Evolutionary conservation across 2,329 filamentous ascomycete genomes (phyloP).

Genomic region (Zasmidium cellare): DNA sequence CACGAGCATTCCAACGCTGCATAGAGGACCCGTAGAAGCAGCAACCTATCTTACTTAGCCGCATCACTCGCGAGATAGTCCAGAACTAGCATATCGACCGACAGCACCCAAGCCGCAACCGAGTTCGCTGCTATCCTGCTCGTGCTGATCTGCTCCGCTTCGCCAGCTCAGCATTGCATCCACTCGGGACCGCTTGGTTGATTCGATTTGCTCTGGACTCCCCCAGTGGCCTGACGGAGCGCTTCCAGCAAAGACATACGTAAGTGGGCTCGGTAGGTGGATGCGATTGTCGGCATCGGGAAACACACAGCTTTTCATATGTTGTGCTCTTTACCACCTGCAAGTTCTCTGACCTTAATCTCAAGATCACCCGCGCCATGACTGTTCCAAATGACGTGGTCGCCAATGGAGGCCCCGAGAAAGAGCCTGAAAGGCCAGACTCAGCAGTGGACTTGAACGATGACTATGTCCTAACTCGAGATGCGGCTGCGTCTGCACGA

Average conservation of each 20-base stretch:
- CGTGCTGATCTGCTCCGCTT: background rate
- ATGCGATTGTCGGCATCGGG: background rate
- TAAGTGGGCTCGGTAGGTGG: background rate
- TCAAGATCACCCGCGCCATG: background rate
- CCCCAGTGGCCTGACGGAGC: background rate
- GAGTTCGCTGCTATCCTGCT: background rate
- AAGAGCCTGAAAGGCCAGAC: slow-evolving; percentile 14
- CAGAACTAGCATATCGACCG: background rate
- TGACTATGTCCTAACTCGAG: slow-evolving; percentile 24
- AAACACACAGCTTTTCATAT: background rate
- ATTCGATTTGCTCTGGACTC: background rate
- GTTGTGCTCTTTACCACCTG: background rate
- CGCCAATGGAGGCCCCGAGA: background rate
- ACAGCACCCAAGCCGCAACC: background rate
- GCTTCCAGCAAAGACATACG: background rate
- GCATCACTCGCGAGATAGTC: background rate
- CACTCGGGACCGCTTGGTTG: background rate
- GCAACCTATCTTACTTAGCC: background rate
- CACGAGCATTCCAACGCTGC: background rate
- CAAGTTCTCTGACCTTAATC: background rate
- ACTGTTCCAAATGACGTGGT: background rate
- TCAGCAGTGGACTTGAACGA: slow-evolving; percentile 21
- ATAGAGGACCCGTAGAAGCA: background rate
- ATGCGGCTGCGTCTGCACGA: slow-evolving; percentile 21
- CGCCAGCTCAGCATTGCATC: background rate